phyloP scores from a whole-genome alignment of 441 rosid genomes.

The Euphorbia corollata region DNA sequence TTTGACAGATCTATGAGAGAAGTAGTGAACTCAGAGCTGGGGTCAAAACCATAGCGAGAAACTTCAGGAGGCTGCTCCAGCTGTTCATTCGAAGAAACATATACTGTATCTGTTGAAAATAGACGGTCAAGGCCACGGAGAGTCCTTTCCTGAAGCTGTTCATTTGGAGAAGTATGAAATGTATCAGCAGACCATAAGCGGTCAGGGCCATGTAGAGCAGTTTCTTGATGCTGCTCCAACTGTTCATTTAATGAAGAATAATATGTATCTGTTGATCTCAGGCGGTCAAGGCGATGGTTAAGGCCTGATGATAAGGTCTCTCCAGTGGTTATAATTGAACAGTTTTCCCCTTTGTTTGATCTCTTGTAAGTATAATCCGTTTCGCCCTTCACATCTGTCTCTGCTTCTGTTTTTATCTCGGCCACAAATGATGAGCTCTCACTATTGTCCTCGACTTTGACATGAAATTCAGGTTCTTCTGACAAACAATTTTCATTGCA shows the following conservation, averaged over 20 bases:
- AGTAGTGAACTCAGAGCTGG: slow-evolving; percentile 38
- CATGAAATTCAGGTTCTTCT: slow-evolving; percentile 11
- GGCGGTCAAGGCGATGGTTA: slow-evolving; percentile 17
- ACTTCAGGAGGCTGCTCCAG: not conserved
- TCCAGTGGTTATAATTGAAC: not conserved
- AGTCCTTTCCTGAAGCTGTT: slow-evolving; percentile 24
- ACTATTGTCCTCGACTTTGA: slow-evolving; percentile 22
- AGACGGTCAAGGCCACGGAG: slow-evolving; percentile 16
- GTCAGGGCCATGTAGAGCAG: slow-evolving; percentile 17
- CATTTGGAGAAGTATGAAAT: slow-evolving; percentile 29
- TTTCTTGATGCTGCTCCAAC: slow-evolving; percentile 21
- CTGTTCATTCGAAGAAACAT: slow-evolving; percentile 3
- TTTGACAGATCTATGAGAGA: slow-evolving; percentile 30
- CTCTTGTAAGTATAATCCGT: slow-evolving; percentile 25
- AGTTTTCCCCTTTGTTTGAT: slow-evolving; percentile 17
- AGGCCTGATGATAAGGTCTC: slow-evolving; percentile 30
- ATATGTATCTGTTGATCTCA: slow-evolving; percentile 30
- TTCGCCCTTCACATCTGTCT: slow-evolving; percentile 14
- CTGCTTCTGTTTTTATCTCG: slow-evolving; percentile 13
- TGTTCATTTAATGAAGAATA: slow-evolving; percentile 17
- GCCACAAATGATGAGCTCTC: slow-evolving; percentile 20
- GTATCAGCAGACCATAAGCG: slow-evolving; percentile 17
- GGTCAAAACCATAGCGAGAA: not conserved
- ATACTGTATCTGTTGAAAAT: slow-evolving; percentile 32
- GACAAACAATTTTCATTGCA: slow-evolving; percentile 20